Conservation (phyloP, 805 yeast genomes). For the Starmerella cellae region DNA sequence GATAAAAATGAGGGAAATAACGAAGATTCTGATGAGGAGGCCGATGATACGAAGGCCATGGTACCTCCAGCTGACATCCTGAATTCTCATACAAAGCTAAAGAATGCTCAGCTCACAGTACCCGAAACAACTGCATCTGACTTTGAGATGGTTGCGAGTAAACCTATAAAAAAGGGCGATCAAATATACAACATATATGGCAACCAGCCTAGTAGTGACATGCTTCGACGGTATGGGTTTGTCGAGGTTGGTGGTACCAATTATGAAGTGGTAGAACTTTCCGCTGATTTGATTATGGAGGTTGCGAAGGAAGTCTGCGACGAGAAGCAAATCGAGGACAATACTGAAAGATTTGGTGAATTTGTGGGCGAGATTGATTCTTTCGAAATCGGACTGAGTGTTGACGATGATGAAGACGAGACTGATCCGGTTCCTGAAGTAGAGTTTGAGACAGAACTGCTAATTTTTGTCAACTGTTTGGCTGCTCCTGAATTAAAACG, state of each 20-base stretch:
- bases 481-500: slow-evolving; percentile 11
- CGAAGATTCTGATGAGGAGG: slow-evolving; percentile 19
- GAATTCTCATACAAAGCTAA: slow-evolving; percentile 66
- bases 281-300: slow-evolving; percentile 2
- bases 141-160: slow-evolving; percentile 61
- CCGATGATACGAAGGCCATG: slow-evolving; percentile 55
- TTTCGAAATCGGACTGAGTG: slow-evolving; percentile 13
- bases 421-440: slow-evolving; percentile 10
- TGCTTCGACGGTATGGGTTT: slow-evolving; percentile 81
- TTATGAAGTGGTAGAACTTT: slow-evolving; percentile 68
- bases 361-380: slow-evolving; percentile 9
- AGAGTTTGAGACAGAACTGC: slow-evolving; percentile 16
- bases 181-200: slow-evolving; percentile 86
- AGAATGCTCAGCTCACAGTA: slow-evolving; percentile 60
- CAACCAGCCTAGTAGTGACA: slow-evolving; percentile 66
- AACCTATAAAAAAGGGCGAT: slow-evolving; percentile 45
- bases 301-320: slow-evolving; percentile 3
- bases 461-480: slow-evolving; percentile 8
- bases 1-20: slow-evolving; percentile 28
- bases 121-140: slow-evolving; percentile 24
- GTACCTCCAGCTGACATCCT: slow-evolving; percentile 86
- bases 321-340: not conserved
- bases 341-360: slow-evolving; percentile 6
- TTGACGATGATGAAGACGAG: slow-evolving; percentile 11
- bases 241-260: slow-evolving; percentile 63